Percentiles rank a stretch among this genome's conserved stretches.
These are phyloP conservation scores for Wickerhamomyces subpelliculosus DNA, from an alignment of 805 yeast genomes.

Conservation along the genomic window DNA sequence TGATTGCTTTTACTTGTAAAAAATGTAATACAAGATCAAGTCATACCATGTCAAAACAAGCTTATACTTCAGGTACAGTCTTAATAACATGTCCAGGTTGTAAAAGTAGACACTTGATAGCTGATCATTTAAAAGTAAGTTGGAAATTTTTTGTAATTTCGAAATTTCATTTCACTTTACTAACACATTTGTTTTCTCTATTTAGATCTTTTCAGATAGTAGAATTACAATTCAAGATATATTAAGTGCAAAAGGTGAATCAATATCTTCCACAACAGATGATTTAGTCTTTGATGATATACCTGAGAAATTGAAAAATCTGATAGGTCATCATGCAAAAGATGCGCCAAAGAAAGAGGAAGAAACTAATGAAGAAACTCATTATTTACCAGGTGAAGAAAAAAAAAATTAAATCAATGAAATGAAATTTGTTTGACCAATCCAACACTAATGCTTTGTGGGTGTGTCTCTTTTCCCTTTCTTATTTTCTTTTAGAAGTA, in stretches of 20 bases:
- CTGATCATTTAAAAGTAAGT: constrained; percentile 66
- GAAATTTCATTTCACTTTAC: too few relatives aligned
- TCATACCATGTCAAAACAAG: constrained; percentile 89
- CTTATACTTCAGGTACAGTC: constrained; percentile 82
- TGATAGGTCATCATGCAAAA: constrained; percentile 61
- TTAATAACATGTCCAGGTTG: constrained; percentile 91
- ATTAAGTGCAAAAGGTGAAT: constrained; percentile 67
- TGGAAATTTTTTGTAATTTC: too few relatives aligned
- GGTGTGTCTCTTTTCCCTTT: too few relatives aligned
- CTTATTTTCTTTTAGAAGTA: too few relatives aligned
- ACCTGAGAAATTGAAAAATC: constrained; percentile 43
- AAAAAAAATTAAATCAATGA: background rate
- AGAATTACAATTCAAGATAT: constrained; percentile 76
- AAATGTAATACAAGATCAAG: constrained; percentile 77
- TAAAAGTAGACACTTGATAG: constrained; percentile 79
- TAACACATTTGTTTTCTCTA: too few relatives aligned
- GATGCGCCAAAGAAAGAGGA: constrained; percentile 49
- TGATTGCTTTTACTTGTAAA: constrained; percentile 91
- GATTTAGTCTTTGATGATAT: constrained; percentile 68
- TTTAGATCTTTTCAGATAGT: constrained; percentile 70
- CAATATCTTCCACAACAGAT: constrained; percentile 53
- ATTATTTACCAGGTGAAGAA: background rate
- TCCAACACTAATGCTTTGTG: too few relatives aligned
- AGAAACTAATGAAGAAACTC: background rate
- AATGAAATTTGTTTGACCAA: too few relatives aligned